A percentile compares a stretch with the other conserved stretches of the same genome.
Evolutionary conservation across 306 rosid genomes (phyloP).

Genomic region (Arachis stenosperma): DNA sequence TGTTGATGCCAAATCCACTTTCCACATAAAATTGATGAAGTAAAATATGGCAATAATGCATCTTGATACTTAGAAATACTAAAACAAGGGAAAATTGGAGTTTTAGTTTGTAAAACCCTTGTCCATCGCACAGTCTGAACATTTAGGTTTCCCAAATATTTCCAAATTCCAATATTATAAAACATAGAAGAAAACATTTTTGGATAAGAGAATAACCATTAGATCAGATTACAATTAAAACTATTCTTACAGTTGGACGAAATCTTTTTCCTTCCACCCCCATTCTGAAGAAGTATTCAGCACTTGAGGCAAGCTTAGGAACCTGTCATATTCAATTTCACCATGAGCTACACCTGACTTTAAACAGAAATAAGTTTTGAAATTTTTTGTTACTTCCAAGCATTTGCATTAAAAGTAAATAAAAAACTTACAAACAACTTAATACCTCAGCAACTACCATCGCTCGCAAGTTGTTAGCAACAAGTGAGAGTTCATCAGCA

Average conservation of each 20-base stretch:
- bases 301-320: slow-evolving; percentile 96
- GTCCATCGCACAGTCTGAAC: slow-evolving; percentile 27
- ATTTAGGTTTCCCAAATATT: slow-evolving; percentile 20
- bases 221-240: slow-evolving; percentile 25
- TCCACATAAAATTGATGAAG: slow-evolving; percentile 12
- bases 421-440: slow-evolving; percentile 25
- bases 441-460: slow-evolving; percentile 92
- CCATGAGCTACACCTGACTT: slow-evolving; percentile 14
- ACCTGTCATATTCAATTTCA: slow-evolving; percentile 61
- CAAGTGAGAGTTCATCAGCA: slow-evolving; percentile 80
- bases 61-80: slow-evolving; percentile 26
- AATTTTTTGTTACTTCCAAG: slow-evolving; percentile 6
- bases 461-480: slow-evolving; percentile 75
- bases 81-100: neutral
- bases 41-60: slow-evolving; percentile 7
- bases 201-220: neutral
- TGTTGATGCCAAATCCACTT: slow-evolving; percentile 1
- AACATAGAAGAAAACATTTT: slow-evolving; percentile 5
- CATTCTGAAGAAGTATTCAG: slow-evolving; percentile 91
- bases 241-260: slow-evolving; percentile 85
- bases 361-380: slow-evolving; percentile 10
- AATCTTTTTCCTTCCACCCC: slow-evolving; percentile 97
- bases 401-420: slow-evolving; percentile 27
- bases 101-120: slow-evolving; percentile 8
- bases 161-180: slow-evolving; percentile 1